Evolutionary conservation across 768 basidiomycete species (phyloP), one percentile per base, ranked within the genome.

Genomic region (Tephrocybe sp.): DNA sequence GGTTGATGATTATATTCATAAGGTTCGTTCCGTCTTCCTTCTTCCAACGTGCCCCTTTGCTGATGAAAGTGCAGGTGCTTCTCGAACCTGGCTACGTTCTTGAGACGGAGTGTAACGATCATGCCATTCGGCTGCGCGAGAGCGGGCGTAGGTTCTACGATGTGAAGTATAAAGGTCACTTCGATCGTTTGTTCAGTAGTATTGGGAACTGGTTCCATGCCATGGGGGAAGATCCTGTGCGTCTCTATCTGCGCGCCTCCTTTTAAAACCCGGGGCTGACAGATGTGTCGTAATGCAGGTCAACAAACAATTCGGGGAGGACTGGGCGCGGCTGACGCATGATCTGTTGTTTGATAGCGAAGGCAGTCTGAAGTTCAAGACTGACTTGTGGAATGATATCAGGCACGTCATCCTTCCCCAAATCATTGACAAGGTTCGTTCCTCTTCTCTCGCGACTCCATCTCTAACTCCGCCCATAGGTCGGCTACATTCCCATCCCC

Each of bases 401-500:
- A 75, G 93, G 30, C 77, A 77, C 30, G 86, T 92, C 47, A 90
- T 98, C 49, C 59, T 96, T 0, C 95, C 96, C 6, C 70, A 78
- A 5, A 66, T 96, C 30, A 82, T 94, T 58, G 77, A 87, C 30
- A 77, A 87, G 71, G 84, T 93, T 55, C 45, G 77, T 39, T 43
- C 31, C 18, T 19, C 19, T 7, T 16, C 8, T 15, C 12, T 24
- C 4, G 2, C 4, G 9, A 22, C 7, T 7, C 0, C n/a, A 4
- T 22, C 16, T 26, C 21, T n/a, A 11, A 4, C 5, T 11, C n/a
- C 2, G 8, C 3, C 19, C 6, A 9, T 44, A 89, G 82, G 74
- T 87, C 42, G 87, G 86, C 18, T 87, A 91, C 59, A 63, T 95
- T 47, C 93, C 93, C 6, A 95, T 98, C 56, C 96, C 96, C 0